phyloP scores from a whole-genome alignment of 768 basidiomycete genomes.

The Trametes sanguinea region DNA sequence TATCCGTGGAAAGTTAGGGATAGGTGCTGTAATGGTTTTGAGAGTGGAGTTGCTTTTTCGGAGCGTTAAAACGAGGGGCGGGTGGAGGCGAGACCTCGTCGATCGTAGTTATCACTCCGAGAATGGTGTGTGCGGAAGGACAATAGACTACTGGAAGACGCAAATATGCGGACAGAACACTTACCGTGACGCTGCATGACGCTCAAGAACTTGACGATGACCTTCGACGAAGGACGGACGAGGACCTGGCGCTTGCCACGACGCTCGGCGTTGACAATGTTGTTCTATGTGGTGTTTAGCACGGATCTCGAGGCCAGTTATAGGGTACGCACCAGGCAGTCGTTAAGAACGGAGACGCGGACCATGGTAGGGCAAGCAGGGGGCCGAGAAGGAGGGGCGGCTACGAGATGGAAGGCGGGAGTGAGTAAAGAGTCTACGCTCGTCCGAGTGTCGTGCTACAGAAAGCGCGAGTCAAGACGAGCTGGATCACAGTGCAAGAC shows the following conservation, averaged over 20 bases:
- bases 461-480: slow-evolving; percentile 79
- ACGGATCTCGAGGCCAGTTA: slow-evolving; percentile 6
- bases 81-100: slow-evolving; percentile 61
- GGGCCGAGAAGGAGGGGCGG: slow-evolving; percentile 22
- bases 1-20: slow-evolving; percentile 36
- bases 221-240: slow-evolving; percentile 95
- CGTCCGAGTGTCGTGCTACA: slow-evolving; percentile 84
- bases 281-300: slow-evolving; percentile 60
- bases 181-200: slow-evolving; percentile 99
- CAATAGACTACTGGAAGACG: background rate
- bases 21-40: slow-evolving; percentile 61
- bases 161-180: slow-evolving; percentile 29
- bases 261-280: slow-evolving; percentile 99
- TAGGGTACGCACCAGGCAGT: slow-evolving; percentile 49
- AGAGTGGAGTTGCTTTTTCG: slow-evolving; percentile 64
- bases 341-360: slow-evolving; percentile 84
- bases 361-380: slow-evolving; percentile 62
- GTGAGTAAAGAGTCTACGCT: slow-evolving; percentile 45
- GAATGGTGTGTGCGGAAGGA: background rate
- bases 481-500: slow-evolving; percentile 26
- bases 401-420: slow-evolving; percentile 31
- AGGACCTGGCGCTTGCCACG: slow-evolving; percentile 99
- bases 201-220: slow-evolving; percentile 94
- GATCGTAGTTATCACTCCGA: slow-evolving; percentile 89
- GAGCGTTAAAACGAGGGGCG: slow-evolving; percentile 82